These are phyloP conservation scores for Lecanicillium sp. DNA, from an alignment of 2,329 filamentous ascomycete species.

Conservation along the genomic window DNA sequence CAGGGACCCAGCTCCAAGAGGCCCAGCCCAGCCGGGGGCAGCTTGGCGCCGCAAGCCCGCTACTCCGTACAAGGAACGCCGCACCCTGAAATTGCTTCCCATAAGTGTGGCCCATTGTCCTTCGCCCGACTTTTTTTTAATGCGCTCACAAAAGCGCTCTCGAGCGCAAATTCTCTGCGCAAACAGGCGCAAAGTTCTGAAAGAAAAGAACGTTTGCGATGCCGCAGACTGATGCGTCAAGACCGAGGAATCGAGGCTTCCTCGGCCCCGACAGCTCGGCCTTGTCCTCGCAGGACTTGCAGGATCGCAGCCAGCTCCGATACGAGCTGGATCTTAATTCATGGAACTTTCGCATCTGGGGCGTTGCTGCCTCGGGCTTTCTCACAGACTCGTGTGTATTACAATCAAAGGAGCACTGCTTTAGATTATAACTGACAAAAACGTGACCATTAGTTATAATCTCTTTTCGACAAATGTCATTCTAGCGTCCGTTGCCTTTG, in stretches of 20 bases:
- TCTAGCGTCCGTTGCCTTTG: constrained; percentile 42
- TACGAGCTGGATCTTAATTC: constrained; percentile 47
- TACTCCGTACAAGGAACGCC: neutral
- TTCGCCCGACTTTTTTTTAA: too few relatives aligned
- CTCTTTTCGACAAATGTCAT: constrained; percentile 49
- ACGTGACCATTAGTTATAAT: constrained; percentile 34
- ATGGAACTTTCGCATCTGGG: constrained; percentile 48
- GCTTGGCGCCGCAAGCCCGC: too few relatives aligned
- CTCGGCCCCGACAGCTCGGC: constrained; percentile 43
- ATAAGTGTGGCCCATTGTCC: too few relatives aligned
- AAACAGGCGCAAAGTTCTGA: neutral
- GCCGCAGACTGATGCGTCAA: constrained; percentile 20
- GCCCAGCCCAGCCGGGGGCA: too few relatives aligned
- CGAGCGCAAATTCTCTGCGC: too few relatives aligned
- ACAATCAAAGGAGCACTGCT: too few relatives aligned
- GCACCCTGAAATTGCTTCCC: constrained; percentile 4
- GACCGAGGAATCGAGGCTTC: constrained; percentile 39
- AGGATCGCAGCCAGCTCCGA: constrained; percentile 44
- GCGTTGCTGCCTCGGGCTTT: constrained; percentile 46
- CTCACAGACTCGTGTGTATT: constrained; percentile 45
- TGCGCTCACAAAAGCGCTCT: too few relatives aligned
- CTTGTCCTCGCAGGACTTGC: constrained; percentile 37
- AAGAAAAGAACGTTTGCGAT: too few relatives aligned
- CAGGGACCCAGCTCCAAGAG: too few relatives aligned
- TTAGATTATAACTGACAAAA: too few relatives aligned